phyloP scores from a whole-genome alignment of 495 filamentous ascomycete species.

The Hypoxylon fuscum region DNA sequence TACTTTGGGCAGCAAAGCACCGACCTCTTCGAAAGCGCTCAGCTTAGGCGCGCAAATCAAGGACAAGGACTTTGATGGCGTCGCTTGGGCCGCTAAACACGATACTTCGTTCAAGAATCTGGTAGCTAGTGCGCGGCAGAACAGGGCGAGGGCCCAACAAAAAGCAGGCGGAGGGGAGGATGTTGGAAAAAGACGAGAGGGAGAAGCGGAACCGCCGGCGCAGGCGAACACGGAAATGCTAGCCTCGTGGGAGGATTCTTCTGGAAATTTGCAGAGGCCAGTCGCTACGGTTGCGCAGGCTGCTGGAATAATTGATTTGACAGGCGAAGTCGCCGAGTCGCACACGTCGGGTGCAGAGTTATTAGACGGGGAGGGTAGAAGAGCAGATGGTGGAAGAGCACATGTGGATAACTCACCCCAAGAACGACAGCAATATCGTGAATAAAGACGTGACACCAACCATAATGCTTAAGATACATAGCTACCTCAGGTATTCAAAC shows the following conservation, averaged over 20 bases:
- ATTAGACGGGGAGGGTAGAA: conserved; percentile 2
- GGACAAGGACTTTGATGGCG: conserved; percentile 84
- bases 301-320: conserved; percentile 27
- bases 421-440: conserved; percentile 18
- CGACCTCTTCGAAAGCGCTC: conserved; percentile 42
- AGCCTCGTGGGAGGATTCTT: conserved; percentile 9
- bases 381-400: no score
- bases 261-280: conserved; percentile 3
- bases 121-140: conserved; percentile 72
- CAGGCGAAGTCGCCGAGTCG: conserved; percentile 10
- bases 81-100: conserved; percentile 77
- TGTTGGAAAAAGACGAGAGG: neutral
- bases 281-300: neutral
- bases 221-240: conserved; percentile 21
- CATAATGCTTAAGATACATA: neutral
- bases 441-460: conserved; percentile 1
- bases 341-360: conserved; percentile 4
- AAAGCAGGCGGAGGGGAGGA: neutral
- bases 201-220: conserved; percentile 3
- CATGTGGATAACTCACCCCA: conserved; percentile 14
- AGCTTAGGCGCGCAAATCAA: conserved; percentile 59
- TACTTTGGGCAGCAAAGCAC: conserved; percentile 67
- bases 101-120: conserved; percentile 75
- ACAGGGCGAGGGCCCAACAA: conserved; percentile 48
- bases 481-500: conserved; percentile 4